Conservation (phyloP, 106 monocot species). For the Agapanthus africanus region DNA sequence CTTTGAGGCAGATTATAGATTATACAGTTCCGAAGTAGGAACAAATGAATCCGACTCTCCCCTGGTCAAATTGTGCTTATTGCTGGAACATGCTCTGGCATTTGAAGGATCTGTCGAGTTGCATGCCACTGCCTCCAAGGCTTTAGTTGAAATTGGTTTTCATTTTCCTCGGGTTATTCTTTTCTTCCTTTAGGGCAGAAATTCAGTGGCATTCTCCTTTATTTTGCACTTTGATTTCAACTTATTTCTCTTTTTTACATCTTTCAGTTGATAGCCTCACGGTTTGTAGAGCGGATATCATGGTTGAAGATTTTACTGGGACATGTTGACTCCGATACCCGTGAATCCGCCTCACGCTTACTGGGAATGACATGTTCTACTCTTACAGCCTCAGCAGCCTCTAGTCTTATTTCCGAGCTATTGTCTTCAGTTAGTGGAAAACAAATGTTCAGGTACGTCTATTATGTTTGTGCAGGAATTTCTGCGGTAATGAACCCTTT, state of each 20-base stretch:
- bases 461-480: not conserved
- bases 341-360: slow-evolving; percentile 77
- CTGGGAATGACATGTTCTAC: slow-evolving; percentile 67
- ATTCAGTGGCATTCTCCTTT: not conserved
- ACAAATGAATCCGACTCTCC: slow-evolving; percentile 21
- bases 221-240: not conserved
- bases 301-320: slow-evolving; percentile 71
- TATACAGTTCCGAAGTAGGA: slow-evolving; percentile 15
- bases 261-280: slow-evolving; percentile 57
- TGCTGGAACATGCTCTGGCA: slow-evolving; percentile 86
- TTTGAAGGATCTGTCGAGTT: slow-evolving; percentile 80
- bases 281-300: slow-evolving; percentile 48
- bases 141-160: slow-evolving; percentile 74
- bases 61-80: slow-evolving; percentile 41
- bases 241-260: slow-evolving; percentile 7
- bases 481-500: not conserved
- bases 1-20: slow-evolving; percentile 45
- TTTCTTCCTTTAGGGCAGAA: slow-evolving; percentile 5
- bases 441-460: slow-evolving; percentile 51
- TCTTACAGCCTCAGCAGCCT: slow-evolving; percentile 38
- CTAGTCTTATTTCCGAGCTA: slow-evolving; percentile 50
- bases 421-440: slow-evolving; percentile 23
- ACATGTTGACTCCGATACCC: slow-evolving; percentile 77
- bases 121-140: slow-evolving; percentile 65
- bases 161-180: slow-evolving; percentile 51